A percentile compares a stretch with the other conserved stretches of the same genome.
Evolutionary conservation across 345 rosid genomes (phyloP).

Genomic region (Citrus hindsii): DNA sequence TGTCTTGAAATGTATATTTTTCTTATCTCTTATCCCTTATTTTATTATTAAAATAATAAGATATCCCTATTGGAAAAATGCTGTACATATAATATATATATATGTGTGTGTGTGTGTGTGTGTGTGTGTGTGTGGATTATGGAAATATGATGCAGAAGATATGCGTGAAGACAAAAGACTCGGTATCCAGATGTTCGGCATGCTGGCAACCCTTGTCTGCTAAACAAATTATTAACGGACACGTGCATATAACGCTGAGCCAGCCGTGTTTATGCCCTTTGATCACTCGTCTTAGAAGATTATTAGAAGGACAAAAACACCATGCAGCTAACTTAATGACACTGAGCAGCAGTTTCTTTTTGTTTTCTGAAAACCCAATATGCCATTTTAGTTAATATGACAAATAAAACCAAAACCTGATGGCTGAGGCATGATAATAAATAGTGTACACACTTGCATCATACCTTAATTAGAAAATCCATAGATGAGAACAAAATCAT

Average conservation of each 20-base stretch:
- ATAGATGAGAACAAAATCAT: neutral
- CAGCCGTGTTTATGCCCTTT: neutral
- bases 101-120: too few species aligned
- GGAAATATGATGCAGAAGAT: neutral
- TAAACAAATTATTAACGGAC: neutral
- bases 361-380: neutral
- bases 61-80: too few species aligned
- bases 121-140: too few species aligned
- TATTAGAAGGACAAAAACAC: neutral
- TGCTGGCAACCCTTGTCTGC: neutral
- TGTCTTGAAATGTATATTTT: rapidly evolving
- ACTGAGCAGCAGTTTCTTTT: neutral
- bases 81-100: too few species aligned
- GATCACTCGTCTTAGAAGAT: neutral
- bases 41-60: too few species aligned
- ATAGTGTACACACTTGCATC: neutral
- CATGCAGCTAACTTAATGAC: neutral
- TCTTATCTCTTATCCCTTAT: too few species aligned
- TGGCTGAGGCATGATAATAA: neutral
- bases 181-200: neutral
- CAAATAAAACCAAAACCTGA: neutral
- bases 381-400: neutral
- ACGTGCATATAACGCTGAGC: neutral
- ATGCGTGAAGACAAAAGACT: neutral
- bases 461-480: neutral